Evolutionary conservation across 768 basidiomycete species (phyloP).

Genomic region (Pulveroboletus sp.): DNA sequence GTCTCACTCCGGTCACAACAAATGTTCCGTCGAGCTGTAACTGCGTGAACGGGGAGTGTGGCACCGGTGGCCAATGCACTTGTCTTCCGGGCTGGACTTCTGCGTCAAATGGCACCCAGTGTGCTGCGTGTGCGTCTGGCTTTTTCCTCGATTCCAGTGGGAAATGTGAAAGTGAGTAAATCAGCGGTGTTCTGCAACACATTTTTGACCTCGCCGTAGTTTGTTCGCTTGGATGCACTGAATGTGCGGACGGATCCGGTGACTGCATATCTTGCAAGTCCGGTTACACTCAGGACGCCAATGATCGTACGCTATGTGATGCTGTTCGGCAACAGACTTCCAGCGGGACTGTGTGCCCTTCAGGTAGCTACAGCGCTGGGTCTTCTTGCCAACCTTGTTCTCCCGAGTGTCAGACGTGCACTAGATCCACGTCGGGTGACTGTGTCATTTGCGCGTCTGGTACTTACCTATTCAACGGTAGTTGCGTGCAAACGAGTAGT

Average conservation of each 20-base stretch:
- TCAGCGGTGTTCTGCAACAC: not conserved
- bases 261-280: constrained; percentile 66
- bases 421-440: constrained; percentile 58
- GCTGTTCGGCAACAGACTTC: constrained; percentile 46
- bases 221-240: constrained; percentile 66
- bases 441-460: constrained; percentile 67
- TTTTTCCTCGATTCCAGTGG: constrained; percentile 70
- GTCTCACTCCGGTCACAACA: constrained; percentile 46
- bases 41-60: constrained; percentile 78
- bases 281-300: constrained; percentile 64
- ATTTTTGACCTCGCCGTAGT: constrained; percentile 35
- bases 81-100: constrained; percentile 78
- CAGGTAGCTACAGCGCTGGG: constrained; percentile 58
- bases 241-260: constrained; percentile 65
- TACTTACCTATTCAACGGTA: constrained; percentile 59
- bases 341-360: constrained; percentile 54
- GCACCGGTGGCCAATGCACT: constrained; percentile 59
- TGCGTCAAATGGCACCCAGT: constrained; percentile 67
- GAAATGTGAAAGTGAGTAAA: constrained; percentile 60
- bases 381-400: constrained; percentile 56
- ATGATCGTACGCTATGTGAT: constrained; percentile 64
- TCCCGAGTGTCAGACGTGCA: constrained; percentile 65
- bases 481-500: constrained; percentile 59
- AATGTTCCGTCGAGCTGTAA: constrained; percentile 67
- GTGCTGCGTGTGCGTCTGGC: constrained; percentile 67